Base-by-base conservation (phyloP, 495 filamentous ascomycete genomes). In the Penicillium macrosclerotiorum region DNA sequence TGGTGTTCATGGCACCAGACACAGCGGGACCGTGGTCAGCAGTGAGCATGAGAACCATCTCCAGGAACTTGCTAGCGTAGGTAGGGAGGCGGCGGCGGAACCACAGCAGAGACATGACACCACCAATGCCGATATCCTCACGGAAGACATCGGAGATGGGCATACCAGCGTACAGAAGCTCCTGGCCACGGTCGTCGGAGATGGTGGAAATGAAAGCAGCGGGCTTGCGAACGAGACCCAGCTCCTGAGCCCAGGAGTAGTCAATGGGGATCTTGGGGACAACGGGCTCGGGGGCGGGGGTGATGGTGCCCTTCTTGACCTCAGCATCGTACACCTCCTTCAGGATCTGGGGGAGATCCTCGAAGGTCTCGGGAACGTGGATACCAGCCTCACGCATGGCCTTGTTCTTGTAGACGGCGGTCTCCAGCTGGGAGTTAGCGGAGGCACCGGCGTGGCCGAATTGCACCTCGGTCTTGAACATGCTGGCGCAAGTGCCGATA, bases 41-140 rank as follows among this genome's bases (percentile, higher is more conserved):
- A 59, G 93, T 98, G 65, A 98, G 82, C 93, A 98, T 98, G 68
- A 98, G 90, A 55, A 98, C 94, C 93, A 98, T 98, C 81, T 98
- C 93, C 54, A 98, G 74, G 83, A 98, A 98, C 77, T 93, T 94
- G 78, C 89, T 89, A 58, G 93, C 94, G 64, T 95, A 96, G 57
- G 87, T 77, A 52, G 93, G 93, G 37, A 98, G 88, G 64, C 93
- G 89, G 69, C 93, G 91, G 60, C 93, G 92, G 92, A 98, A 98
- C 93, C 93, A 98, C 45, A 98, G 79, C 39, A 98, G 83, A 20
- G 94, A 95, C 93, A 98, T 98, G 72, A 98, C 93, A 84, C 93
- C 93, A 60, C 93, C 93, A 60, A 98, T 96, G 54, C 93, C 93
- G 60, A 98, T 96, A 54, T 97, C 89, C 79, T 98, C 93, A 64